Conservation (phyloP, 2,329 filamentous ascomycete species). For the Scedosporium minutisporum region DNA sequence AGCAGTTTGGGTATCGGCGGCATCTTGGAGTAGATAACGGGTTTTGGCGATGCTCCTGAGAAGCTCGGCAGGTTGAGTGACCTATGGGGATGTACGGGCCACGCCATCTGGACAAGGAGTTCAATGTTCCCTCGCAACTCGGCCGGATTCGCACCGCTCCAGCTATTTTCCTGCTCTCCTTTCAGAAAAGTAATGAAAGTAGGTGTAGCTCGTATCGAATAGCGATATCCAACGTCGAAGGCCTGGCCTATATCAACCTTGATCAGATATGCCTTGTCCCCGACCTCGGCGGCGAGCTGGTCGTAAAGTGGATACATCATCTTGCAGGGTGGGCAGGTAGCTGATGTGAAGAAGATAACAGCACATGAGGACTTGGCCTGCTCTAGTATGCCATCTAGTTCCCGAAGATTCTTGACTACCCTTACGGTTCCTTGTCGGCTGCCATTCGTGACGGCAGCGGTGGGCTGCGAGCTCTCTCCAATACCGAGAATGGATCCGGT, state of each 20-base stretch:
- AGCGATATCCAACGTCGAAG: constrained; percentile 53
- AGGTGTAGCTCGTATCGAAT: constrained; percentile 66
- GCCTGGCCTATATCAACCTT: constrained; percentile 71
- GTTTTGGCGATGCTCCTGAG: constrained; percentile 50
- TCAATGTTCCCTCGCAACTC: constrained; percentile 63
- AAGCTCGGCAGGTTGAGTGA: constrained; percentile 62
- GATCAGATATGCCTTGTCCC: constrained; percentile 59
- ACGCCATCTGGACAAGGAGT: constrained; percentile 64
- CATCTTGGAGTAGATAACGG: constrained; percentile 65
- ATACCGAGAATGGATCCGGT: constrained; percentile 45
- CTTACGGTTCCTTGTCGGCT: constrained; percentile 9
- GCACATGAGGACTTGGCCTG: constrained; percentile 61
- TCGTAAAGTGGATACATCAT: constrained; percentile 74
- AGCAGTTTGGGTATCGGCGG: constrained; percentile 77
- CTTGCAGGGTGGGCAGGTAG: constrained; percentile 78
- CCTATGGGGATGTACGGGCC: constrained; percentile 67
- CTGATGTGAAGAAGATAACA: constrained; percentile 85
- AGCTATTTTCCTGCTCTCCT: constrained; percentile 67
- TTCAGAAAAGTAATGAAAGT: constrained; percentile 81
- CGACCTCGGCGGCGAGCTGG: constrained; percentile 64
- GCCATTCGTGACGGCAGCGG: constrained; percentile 16
- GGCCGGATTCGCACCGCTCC: constrained; percentile 65
- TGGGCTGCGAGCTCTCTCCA: constrained; percentile 22
- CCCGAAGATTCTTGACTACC: not conserved
- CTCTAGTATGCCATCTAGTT: constrained; percentile 36